Conservation (phyloP, 2,329 filamentous ascomycete species). For the Sporothrix dimorphospora region DNA sequence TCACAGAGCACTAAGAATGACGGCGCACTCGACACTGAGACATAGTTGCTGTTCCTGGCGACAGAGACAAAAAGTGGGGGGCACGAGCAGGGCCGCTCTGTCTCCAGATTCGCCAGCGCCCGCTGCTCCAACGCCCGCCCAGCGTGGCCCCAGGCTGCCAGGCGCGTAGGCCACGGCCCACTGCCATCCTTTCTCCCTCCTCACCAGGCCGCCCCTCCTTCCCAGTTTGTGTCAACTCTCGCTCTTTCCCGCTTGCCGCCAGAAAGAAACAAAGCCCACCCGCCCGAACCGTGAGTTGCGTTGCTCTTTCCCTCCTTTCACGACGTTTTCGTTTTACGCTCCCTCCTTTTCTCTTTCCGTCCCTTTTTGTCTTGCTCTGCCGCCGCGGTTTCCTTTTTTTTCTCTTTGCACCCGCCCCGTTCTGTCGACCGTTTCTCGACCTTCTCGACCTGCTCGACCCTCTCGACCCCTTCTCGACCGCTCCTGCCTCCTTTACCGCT, state of each 20-base stretch:
- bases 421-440: slow-evolving; percentile 8
- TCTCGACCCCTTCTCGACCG: slow-evolving; percentile 1
- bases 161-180: neutral
- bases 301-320: slow-evolving; percentile 21
- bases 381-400: neutral
- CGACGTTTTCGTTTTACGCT: neutral
- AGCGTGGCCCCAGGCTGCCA: neutral
- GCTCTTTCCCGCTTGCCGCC: slow-evolving; percentile 22
- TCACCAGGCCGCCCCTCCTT: slow-evolving; percentile 28
- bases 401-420: slow-evolving; percentile 2
- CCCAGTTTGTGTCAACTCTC: slow-evolving; percentile 27
- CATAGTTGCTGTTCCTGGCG: slow-evolving; percentile 24
- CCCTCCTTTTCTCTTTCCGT: neutral
- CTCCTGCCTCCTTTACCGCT: slow-evolving; percentile 21
- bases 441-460: neutral
- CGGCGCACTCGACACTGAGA: neutral
- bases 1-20: neutral
- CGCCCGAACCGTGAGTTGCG: slow-evolving; percentile 24
- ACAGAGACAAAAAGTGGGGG: slow-evolving; percentile 21
- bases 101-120: slow-evolving; percentile 26
- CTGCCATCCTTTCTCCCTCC: neutral
- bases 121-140: neutral
- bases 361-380: neutral
- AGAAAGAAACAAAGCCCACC: slow-evolving; percentile 25
- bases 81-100: neutral